Evolutionary conservation across 2,329 filamentous ascomycete species (phyloP).

Genomic region (Claviceps citrina): DNA sequence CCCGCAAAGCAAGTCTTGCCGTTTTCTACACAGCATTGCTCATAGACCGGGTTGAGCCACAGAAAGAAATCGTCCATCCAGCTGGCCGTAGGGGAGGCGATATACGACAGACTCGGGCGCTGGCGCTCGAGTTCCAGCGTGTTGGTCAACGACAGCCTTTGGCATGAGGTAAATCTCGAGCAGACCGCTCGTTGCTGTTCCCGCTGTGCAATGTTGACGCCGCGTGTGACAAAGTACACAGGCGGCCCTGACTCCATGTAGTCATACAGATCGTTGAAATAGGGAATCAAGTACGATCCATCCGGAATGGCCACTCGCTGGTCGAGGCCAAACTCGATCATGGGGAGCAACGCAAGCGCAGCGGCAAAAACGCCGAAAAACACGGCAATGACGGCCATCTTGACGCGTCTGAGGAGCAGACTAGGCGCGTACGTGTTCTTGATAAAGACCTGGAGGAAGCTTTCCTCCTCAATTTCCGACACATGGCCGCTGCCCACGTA

Average conservation of each 20-base stretch:
- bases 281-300: slow-evolving; percentile 86
- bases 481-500: slow-evolving; percentile 38
- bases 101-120: slow-evolving; percentile 71
- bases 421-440: slow-evolving; percentile 75
- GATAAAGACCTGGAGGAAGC: slow-evolving; percentile 71
- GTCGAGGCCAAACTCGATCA: slow-evolving; percentile 75
- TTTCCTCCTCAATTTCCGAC: slow-evolving; percentile 71
- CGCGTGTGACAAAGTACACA: slow-evolving; percentile 84
- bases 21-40: slow-evolving; percentile 55
- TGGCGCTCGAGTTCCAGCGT: slow-evolving; percentile 90
- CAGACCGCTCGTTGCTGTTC: slow-evolving; percentile 73
- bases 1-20: slow-evolving; percentile 63
- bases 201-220: slow-evolving; percentile 63
- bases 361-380: slow-evolving; percentile 83
- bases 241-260: slow-evolving; percentile 87
- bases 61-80: slow-evolving; percentile 96
- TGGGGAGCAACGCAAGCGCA: slow-evolving; percentile 68
- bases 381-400: slow-evolving; percentile 57
- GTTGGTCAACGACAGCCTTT: slow-evolving; percentile 70
- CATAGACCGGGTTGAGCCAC: slow-evolving; percentile 78
- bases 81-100: slow-evolving; percentile 74
- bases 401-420: slow-evolving; percentile 66
- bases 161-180: slow-evolving; percentile 78
- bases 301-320: slow-evolving; percentile 88
- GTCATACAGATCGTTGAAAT: slow-evolving; percentile 88